Conservation (phyloP, 1,139 yeast species). For the Hansenula sp. region DNA sequence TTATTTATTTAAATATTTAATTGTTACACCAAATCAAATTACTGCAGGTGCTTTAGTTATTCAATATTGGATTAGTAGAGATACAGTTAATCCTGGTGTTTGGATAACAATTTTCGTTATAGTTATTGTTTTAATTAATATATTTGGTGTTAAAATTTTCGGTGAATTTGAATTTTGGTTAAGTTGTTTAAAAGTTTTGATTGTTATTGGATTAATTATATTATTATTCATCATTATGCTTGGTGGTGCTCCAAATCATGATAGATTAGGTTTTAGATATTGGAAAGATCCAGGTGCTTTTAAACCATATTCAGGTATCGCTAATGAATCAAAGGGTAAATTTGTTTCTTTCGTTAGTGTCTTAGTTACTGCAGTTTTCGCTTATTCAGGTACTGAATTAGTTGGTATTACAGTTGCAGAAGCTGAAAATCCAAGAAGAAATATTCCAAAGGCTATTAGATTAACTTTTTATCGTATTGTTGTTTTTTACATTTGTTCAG, state of each 20-base stretch:
- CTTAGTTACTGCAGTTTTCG: constrained; percentile 70
- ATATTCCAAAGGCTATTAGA: constrained; percentile 74
- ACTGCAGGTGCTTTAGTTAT: constrained; percentile 75
- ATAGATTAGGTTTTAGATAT: constrained; percentile 54
- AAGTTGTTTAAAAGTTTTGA: constrained; percentile 54
- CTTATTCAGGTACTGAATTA: constrained; percentile 75
- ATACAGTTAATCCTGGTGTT: constrained; percentile 58
- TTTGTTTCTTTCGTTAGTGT: constrained; percentile 66
- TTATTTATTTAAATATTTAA: constrained; percentile 73
- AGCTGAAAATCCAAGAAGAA: constrained; percentile 68
- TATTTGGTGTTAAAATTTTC: constrained; percentile 66
- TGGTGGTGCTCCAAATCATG: constrained; percentile 59
- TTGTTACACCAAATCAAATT: constrained; percentile 70
- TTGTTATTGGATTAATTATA: constrained; percentile 60
- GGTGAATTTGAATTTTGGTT: constrained; percentile 67
- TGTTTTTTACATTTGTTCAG: constrained; percentile 61
- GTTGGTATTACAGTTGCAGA: constrained; percentile 75
- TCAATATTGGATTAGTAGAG: constrained; percentile 53
- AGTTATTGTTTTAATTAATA: constrained; percentile 48
- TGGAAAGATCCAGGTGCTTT: constrained; percentile 64
- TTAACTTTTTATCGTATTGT: constrained; percentile 74
- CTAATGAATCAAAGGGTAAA: constrained; percentile 44
- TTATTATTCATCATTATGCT: constrained; percentile 55
- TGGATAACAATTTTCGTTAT: constrained; percentile 62
- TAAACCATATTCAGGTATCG: constrained; percentile 57